Evolutionary conservation across 73 alveolate species (phyloP), one percentile per base, ranked within the genome.

Genomic region (Paramecium biaurelia): DNA sequence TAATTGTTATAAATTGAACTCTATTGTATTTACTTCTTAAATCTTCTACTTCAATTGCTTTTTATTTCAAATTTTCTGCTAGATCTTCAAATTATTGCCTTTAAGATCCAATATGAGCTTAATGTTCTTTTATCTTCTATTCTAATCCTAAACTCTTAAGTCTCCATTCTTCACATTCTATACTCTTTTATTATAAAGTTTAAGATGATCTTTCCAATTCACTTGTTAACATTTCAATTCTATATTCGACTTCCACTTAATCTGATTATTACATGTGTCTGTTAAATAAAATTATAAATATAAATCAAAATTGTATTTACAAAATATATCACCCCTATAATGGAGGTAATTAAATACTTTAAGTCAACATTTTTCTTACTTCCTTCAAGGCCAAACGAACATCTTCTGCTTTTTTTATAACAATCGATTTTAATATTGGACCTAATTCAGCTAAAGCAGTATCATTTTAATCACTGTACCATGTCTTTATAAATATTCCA

Each of bases 401-500:
- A 95, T 98, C 99, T 70, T 93, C 95, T 41, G 95, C 98, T 58
- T 96, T 89, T 92, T 95, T 96, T 76, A 86, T 92, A 18, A 97
- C 99, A 53, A 97, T 97, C 92, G 97, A 96, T 79, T 94, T 95
- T 35, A 97, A 67, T 1, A 97, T 95, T 28, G 99, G 99, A 21
- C 95, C 95, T 67, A 98, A 92, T 93, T 98, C 99, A 47, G 92
- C 84, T 28, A 98, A 93, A 28, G 99, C 99, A 8, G 97, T 96
- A 86, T 98, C 99, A 8, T 85, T 94, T 85, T 89, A 89, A 89
- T 98, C 99, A 34, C 96, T 98, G 92, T 96, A 97, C 98, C 99
- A 98, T 56, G 98, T 95, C 88, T 95, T 96, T 41, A 98, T 98
- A 84, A 97, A 97, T 53, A 98, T 97, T 59, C 99, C 99, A 94